phyloP scores from a whole-genome alignment of 116 monocot genomes.

The Dioscorea cayenensis region DNA sequence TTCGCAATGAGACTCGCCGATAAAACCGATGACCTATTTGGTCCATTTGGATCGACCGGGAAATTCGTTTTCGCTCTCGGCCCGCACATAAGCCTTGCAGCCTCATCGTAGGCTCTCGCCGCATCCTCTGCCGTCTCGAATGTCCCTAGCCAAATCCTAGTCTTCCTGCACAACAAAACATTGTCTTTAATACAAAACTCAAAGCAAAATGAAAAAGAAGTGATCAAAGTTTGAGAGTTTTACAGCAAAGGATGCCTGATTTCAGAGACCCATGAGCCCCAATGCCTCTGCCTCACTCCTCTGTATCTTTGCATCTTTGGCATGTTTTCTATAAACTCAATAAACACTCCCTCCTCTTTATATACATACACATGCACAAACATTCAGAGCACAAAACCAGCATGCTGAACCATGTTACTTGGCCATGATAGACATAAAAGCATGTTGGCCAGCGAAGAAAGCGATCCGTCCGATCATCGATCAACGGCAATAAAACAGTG shows the following conservation, averaged over 20 bases:
- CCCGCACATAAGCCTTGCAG: slow-evolving; percentile 83
- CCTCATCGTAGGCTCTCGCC: slow-evolving; percentile 94
- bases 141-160: slow-evolving; percentile 94
- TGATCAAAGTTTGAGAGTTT: not conserved
- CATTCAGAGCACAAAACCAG: not conserved
- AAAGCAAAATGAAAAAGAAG: no score
- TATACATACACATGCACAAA: not conserved
- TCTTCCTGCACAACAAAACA: slow-evolving; percentile 54
- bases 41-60: slow-evolving; percentile 25
- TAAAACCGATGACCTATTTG: slow-evolving; percentile 22
- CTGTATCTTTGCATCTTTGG: slow-evolving; percentile 76
- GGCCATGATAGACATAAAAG: no score
- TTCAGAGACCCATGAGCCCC: slow-evolving; percentile 99
- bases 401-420: not conserved
- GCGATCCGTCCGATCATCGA: not conserved
- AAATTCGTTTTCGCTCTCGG: slow-evolving; percentile 76
- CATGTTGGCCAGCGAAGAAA: not conserved
- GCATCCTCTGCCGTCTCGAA: slow-evolving; percentile 95
- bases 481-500: not conserved
- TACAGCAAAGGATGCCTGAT: slow-evolving; percentile 90
- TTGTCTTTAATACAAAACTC: not conserved
- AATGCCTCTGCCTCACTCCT: slow-evolving; percentile 94
- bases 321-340: slow-evolving; percentile 19
- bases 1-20: slow-evolving; percentile 73
- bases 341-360: not conserved